Evolutionary conservation across 768 basidiomycete species (phyloP).

Genomic region (Russula virescens): DNA sequence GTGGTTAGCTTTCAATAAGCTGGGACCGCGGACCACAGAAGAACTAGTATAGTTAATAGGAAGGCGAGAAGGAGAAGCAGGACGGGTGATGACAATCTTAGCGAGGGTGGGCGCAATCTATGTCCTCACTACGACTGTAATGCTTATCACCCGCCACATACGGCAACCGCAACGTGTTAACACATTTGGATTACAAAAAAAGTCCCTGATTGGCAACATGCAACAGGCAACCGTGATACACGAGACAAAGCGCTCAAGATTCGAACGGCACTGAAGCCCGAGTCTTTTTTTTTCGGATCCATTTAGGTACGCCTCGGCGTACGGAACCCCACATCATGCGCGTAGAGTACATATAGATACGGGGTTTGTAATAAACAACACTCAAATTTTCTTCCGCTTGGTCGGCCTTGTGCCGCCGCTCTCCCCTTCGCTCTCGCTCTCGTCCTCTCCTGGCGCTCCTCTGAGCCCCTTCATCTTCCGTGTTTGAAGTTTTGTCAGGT

Average conservation of each 20-base stretch:
- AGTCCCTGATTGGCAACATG: neutral
- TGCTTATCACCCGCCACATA: constrained; percentile 1
- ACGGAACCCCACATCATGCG: too few relatives aligned
- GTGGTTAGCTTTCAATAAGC: neutral
- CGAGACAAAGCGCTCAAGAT: too few relatives aligned
- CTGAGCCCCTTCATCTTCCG: constrained; percentile 97
- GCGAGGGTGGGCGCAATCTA: neutral
- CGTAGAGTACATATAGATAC: too few relatives aligned
- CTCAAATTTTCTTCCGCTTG: constrained; percentile 23
- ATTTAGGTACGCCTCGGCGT: too few relatives aligned
- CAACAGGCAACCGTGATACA: neutral
- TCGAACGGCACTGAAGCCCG: too few relatives aligned
- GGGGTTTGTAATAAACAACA: too few relatives aligned
- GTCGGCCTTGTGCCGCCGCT: constrained; percentile 22
- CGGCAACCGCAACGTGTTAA: neutral
- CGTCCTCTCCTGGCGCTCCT: constrained; percentile 28
- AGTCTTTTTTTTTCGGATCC: too few relatives aligned
- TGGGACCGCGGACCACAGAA: neutral
- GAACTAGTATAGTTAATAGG: too few relatives aligned
- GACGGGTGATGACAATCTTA: neutral
- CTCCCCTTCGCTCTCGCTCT: constrained; percentile 24
- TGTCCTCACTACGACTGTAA: neutral
- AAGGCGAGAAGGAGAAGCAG: neutral
- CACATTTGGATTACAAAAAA: neutral
- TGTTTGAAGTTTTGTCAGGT: constrained; percentile 78